Evolutionary conservation across 768 basidiomycete genomes (phyloP).

Genomic region (Trametes maxima): DNA sequence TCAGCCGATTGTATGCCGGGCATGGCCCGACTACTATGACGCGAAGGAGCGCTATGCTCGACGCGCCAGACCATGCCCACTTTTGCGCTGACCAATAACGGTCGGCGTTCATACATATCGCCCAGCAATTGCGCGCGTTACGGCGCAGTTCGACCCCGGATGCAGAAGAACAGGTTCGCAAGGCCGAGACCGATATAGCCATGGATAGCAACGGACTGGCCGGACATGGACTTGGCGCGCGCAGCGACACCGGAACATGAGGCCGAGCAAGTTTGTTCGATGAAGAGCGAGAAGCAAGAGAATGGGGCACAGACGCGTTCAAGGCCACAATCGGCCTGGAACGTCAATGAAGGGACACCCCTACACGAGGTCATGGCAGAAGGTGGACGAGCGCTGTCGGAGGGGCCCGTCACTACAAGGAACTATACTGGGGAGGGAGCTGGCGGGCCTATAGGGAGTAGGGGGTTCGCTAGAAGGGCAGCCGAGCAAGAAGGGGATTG

Average conservation of each 20-base stretch:
- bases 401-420: not conserved
- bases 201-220: constrained; percentile 10
- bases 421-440: not conserved
- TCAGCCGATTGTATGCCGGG: not conserved
- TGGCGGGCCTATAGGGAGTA: not conserved
- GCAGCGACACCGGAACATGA: not conserved
- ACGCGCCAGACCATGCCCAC: not conserved
- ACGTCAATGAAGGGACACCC: not conserved
- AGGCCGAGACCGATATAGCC: constrained; percentile 10
- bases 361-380: not conserved
- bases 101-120: not conserved
- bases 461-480: not conserved
- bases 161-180: not conserved
- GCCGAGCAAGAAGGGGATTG: constrained; percentile 1
- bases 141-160: not conserved
- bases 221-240: constrained; percentile 1
- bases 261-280: constrained; percentile 3
- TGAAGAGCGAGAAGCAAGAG: constrained; percentile 1
- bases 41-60: not conserved
- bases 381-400: not conserved
- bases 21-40: not conserved
- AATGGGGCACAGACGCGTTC: not conserved
- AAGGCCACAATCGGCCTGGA: not conserved
- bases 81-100: not conserved
- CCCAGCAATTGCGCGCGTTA: not conserved